phyloP scores from a whole-genome alignment of 2,329 filamentous ascomycete species.

The Xylariaceae sp. region DNA sequence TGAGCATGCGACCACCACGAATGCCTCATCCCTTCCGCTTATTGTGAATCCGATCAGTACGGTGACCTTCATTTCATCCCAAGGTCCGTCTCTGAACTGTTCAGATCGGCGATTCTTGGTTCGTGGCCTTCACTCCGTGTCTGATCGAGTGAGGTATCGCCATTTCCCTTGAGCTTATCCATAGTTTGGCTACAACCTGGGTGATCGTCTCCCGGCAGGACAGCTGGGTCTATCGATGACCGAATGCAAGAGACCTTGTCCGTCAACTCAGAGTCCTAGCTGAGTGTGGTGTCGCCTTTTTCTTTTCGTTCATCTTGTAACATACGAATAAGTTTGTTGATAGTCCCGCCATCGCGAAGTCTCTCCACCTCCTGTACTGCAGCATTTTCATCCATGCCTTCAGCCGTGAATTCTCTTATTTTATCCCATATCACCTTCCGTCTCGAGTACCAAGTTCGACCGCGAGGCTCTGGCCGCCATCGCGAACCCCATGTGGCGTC shows the following conservation, averaged over 20 bases:
- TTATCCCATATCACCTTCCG: conserved; percentile 39
- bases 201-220: too few species aligned
- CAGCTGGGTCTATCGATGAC: too few species aligned
- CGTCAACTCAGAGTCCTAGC: too few species aligned
- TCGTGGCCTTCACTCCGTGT: background rate
- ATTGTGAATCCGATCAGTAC: background rate
- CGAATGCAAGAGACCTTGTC: too few species aligned
- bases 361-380: conserved; percentile 35
- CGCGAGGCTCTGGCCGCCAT: conserved; percentile 36
- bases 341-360: conserved; percentile 34
- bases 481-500: conserved; percentile 34
- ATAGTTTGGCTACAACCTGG: too few species aligned
- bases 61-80: too few species aligned
- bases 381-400: conserved; percentile 34
- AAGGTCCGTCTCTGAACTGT: background rate
- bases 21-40: conserved; percentile 17
- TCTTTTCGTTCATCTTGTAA: conserved; percentile 36
- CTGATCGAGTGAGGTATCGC: background rate
- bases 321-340: conserved; percentile 36
- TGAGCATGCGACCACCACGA: conserved; percentile 26
- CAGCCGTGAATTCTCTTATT: conserved; percentile 34
- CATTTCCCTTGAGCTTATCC: too few species aligned
- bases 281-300: conserved; percentile 11
- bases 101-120: background rate
- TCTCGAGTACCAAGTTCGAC: conserved; percentile 36